Evolutionary conservation across 1,284 basidiomycete genomes (phyloP).

Genomic region (Anthracocystis walkeri): DNA sequence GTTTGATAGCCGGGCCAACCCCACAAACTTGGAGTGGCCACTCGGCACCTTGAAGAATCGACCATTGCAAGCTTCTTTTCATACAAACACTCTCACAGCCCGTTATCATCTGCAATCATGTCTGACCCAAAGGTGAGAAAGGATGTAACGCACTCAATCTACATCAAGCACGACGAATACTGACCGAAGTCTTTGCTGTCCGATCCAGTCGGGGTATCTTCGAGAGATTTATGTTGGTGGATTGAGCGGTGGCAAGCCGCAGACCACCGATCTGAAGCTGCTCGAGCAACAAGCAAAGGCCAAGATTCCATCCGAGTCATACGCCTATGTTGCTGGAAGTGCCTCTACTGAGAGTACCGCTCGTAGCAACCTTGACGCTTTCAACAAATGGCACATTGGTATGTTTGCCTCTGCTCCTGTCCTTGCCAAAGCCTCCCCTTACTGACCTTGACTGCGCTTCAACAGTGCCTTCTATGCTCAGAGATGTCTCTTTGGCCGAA

Average conservation of each 20-base stretch:
- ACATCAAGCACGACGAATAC: not conserved
- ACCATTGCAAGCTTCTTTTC: not conserved
- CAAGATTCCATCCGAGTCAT: conserved; percentile 52
- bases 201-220: conserved; percentile 37
- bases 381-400: conserved; percentile 57
- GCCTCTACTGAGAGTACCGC: conserved; percentile 56
- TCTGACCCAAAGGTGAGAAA: conserved; percentile 37
- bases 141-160: not conserved
- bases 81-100: not conserved
- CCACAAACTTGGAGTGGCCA: not conserved
- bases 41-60: not conserved
- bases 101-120: conserved; percentile 9
- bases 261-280: conserved; percentile 44
- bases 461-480: conserved; percentile 52
- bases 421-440: not conserved
- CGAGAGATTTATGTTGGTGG: conserved; percentile 61
- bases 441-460: not conserved
- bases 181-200: not conserved
- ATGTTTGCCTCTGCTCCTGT: not conserved
- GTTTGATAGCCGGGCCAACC: not conserved
- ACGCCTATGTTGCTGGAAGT: conserved; percentile 60
- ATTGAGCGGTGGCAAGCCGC: conserved; percentile 36
- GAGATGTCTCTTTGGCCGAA: conserved; percentile 37
- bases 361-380: conserved; percentile 46
- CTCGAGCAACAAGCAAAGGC: conserved; percentile 50